Conservation (phyloP, 345 rosid genomes). For the Eucalyptus microcorys region DNA sequence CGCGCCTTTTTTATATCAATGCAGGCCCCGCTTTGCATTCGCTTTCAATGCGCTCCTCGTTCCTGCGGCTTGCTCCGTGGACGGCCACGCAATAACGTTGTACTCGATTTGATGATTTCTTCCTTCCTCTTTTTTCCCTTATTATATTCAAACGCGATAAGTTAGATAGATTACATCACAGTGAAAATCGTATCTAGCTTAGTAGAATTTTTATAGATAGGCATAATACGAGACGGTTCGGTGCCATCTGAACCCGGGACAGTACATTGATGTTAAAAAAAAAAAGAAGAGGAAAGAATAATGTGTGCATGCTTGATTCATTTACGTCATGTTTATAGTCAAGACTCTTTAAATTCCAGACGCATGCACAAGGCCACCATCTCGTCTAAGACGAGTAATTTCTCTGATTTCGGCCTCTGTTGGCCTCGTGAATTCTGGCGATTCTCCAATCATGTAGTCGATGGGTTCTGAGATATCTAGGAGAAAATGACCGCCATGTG, state of each 20-base stretch:
- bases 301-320: not conserved
- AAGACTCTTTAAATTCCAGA: not conserved
- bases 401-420: not conserved
- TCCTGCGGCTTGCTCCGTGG: fast-evolving
- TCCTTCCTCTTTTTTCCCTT: not conserved
- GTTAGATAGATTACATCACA: not conserved
- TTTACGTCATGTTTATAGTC: not conserved
- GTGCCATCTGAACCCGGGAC: not conserved
- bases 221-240: fast-evolving
- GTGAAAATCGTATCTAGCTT: not conserved
- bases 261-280: not conserved
- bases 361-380: not conserved
- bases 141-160: not conserved
- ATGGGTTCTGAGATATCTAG: not conserved
- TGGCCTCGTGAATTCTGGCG: not conserved
- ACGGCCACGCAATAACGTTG: not conserved
- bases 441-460: not conserved
- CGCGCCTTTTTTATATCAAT: not conserved
- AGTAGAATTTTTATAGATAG: not conserved
- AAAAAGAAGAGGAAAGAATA: fast-evolving
- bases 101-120: not conserved
- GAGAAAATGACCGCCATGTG: not conserved
- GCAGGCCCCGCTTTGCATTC: not conserved
- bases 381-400: not conserved
- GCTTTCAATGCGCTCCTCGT: not conserved